Base-by-base conservation (phyloP, 176 grass and related monocot genomes). In the Saccharum spontaneum region DNA sequence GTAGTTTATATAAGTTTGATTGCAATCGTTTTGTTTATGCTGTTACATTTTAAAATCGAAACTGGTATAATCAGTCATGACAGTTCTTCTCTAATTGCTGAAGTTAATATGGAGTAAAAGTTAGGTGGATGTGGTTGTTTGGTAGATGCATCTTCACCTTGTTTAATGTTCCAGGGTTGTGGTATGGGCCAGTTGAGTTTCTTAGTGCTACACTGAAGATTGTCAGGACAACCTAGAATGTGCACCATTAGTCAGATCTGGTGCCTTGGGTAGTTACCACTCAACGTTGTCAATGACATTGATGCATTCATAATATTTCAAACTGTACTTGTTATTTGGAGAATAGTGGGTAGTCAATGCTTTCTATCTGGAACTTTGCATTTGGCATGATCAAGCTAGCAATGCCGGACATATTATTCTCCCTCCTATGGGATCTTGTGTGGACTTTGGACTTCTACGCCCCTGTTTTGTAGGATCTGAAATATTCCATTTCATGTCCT, bases 1-100 rank as follows among this genome's bases (percentile, higher is more conserved):
- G 69, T 94, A 45, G 73, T 69, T 67, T 71, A 77, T 59, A 13
- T 67, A 28, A 22, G 30, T 72, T 92, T 71, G 10, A 23, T 77
- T 73, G 63, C 85, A 61, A 45, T 38, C 13, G 3, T 54, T 38
- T 22, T 50, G 10, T 28, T 37, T 67, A 36, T 14, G 18, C 77
- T 81, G 12, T 37, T 63, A 49, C 73, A 79, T 81, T 24, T 23
- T 48, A 39, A 67, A 66, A 73, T 74, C 4, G 15, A 38, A 71
- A 75, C 28, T 71, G 17, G 41, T 71, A 49, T 34, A 71, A 69
- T 55, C 7, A 63, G 2, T 46, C 18, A 14, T 11, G 33, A 57
- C 10, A 36, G 17, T 79, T 84, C 15, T 70, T 65, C 59, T 62
- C n/a, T 31, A 82, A 78, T 83, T 75, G 52, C 10, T 90, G 38